Base-by-base conservation (phyloP, 345 rosid genomes). In the Laguncularia racemosa region DNA sequence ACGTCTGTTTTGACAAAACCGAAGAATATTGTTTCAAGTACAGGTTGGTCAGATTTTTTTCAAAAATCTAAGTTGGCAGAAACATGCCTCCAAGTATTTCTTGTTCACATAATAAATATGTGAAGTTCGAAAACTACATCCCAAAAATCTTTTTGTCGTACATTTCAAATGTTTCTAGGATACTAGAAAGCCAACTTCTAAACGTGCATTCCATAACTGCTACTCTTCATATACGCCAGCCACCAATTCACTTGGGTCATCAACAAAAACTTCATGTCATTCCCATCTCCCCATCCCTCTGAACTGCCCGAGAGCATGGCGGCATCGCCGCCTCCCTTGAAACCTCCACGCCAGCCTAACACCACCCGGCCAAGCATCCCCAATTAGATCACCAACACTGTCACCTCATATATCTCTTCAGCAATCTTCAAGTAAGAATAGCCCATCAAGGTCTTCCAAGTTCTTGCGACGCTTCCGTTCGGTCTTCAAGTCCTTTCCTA, bases 401-500 rank as follows among this genome's bases (percentile, higher is more conserved):
- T 59, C 78, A 26, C 52, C 61, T 48, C 55, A 20, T 28, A 57
- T 83, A 33, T 59, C 78, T 51, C 71, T 88, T 15, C 73, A 75
- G 56, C 80, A 82, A 59, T 80, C 90, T 0, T 19, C 79, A 12
- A 64, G 51, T 18, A 74, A 70, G 73, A 79, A 78, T 57, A 70
- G 67, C 20, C 49, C 63, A 3, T 76, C 71, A 0, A 83, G 51
- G 63, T 64, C 82, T 16, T 61, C 70, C 2, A 85, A 76, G 53
- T 50, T 85, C 2, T 68, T 84, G 50, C 65, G 82, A 3, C 75
- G 73, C 1, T 43, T 88, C 44, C 82, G 91, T 11, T 75, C 91
- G 2, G 83, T 78, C 11, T 81, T 88, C 73, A 78, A 81, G 17
- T 84, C 97, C 4, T 81, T 91, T 44, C 96, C 95, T 0, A 85